Evolutionary conservation across 129 eudicot species (phyloP).

Genomic region (Centaurea solstitialis): DNA sequence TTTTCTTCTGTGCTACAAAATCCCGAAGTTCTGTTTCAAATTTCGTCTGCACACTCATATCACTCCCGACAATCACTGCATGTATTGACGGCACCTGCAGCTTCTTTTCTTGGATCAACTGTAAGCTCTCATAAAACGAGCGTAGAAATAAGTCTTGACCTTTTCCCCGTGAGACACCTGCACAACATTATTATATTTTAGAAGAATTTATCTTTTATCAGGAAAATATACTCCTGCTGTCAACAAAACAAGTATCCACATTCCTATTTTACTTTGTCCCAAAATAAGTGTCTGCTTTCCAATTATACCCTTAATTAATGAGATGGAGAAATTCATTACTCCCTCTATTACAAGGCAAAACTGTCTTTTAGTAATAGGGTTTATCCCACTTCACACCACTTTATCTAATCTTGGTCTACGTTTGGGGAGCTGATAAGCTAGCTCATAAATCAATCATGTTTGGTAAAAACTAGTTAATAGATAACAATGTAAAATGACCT

Average conservation of each 20-base stretch:
- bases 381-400: too few relatives aligned
- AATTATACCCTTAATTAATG: background rate
- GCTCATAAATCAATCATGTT: too few relatives aligned
- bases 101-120: conserved; percentile 58
- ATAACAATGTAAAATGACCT: background rate
- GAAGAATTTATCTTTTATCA: background rate
- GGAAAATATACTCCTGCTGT: background rate
- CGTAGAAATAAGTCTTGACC: conserved; percentile 85
- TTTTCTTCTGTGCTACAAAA: conserved; percentile 55
- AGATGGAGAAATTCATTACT: background rate
- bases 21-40: conserved; percentile 64
- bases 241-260: background rate
- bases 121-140: conserved; percentile 69
- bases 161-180: conserved; percentile 90
- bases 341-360: background rate
- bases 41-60: conserved; percentile 60
- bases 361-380: background rate
- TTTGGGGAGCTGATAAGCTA: too few relatives aligned
- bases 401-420: too few relatives aligned
- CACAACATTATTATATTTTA: conserved; percentile 27
- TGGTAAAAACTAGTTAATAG: too few relatives aligned
- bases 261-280: background rate
- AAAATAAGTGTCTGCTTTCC: background rate
- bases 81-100: conserved; percentile 75
- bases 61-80: conserved; percentile 74